These are phyloP conservation scores for Gossypium sturtianum DNA, from an alignment of 345 rosid genomes.

Conservation along the genomic window DNA sequence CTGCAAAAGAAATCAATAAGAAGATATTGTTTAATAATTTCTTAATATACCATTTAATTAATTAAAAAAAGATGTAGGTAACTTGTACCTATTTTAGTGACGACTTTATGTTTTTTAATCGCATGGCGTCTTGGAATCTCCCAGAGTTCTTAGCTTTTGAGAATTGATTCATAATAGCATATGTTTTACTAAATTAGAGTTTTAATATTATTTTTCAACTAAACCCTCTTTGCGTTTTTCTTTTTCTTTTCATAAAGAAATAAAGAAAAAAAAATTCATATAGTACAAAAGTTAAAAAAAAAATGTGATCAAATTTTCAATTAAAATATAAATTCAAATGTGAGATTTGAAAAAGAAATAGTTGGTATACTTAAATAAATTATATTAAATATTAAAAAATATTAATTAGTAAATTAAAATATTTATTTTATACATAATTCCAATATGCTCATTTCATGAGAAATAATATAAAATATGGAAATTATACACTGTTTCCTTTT, in stretches of 20 bases:
- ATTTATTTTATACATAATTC: too few relatives aligned
- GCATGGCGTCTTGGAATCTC: neutral
- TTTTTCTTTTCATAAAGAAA: neutral
- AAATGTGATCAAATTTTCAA: neutral
- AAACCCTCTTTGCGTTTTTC: neutral
- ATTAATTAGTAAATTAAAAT: too few relatives aligned
- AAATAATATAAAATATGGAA: too few relatives aligned
- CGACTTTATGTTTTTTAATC: neutral
- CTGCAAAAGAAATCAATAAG: neutral
- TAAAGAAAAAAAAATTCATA: neutral
- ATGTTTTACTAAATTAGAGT: neutral
- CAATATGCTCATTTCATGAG: too few relatives aligned
- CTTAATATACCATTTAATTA: neutral
- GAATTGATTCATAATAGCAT: neutral
- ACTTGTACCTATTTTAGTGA: neutral
- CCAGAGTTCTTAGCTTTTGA: neutral
- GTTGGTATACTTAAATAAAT: too few relatives aligned
- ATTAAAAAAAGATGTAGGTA: neutral
- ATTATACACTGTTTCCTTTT: too few relatives aligned
- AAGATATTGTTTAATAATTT: neutral
- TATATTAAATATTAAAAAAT: too few relatives aligned
- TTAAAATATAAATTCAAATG: too few relatives aligned
- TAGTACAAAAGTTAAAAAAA: neutral
- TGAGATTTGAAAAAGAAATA: too few relatives aligned
- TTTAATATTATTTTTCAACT: neutral